These are phyloP conservation scores for Crithidia acanthocephali DNA, from an alignment of 208 protist species.

Conservation along the genomic window DNA sequence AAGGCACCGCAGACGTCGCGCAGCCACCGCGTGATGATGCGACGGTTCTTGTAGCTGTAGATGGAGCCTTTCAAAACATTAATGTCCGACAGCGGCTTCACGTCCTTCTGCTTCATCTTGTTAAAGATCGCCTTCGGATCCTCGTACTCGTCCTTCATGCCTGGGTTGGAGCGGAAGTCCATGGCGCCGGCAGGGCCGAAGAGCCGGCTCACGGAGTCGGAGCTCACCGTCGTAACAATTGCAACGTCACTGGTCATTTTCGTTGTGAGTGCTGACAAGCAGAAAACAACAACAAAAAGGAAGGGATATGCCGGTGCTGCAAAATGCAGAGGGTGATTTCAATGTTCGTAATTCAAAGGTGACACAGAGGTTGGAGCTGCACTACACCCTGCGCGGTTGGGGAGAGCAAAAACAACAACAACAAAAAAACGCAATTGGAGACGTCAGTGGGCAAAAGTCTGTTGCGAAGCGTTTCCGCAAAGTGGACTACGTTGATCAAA, in stretches of 20 bases:
- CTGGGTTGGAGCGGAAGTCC: conserved; percentile 78
- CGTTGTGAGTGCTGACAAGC: not conserved
- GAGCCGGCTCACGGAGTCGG: conserved; percentile 61
- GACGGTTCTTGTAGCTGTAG: conserved; percentile 85
- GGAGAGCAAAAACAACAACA: no score
- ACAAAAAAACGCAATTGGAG: no score
- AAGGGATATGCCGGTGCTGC: no score
- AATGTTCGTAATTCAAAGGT: no score
- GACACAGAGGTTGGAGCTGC: no score
- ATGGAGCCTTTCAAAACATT: conserved; percentile 76
- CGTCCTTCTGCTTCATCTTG: conserved; percentile 72
- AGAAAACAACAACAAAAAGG: no score
- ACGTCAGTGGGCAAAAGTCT: no score
- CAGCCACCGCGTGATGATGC: conserved; percentile 83
- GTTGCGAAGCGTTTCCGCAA: no score
- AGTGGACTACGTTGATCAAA: no score
- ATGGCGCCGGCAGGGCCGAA: conserved; percentile 70
- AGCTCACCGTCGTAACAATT: conserved; percentile 69
- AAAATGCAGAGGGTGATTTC: no score
- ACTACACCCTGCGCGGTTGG: no score
- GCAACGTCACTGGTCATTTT: conserved; percentile 36
- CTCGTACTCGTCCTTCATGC: conserved; percentile 54
- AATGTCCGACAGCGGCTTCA: conserved; percentile 67
- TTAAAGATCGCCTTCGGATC: conserved; percentile 65
- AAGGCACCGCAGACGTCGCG: conserved; percentile 82